Percentiles rank a stretch among this genome's conserved stretches.
These are phyloP conservation scores for Hygrophorus russula DNA, from an alignment of 768 basidiomycete genomes.

Conservation along the genomic window DNA sequence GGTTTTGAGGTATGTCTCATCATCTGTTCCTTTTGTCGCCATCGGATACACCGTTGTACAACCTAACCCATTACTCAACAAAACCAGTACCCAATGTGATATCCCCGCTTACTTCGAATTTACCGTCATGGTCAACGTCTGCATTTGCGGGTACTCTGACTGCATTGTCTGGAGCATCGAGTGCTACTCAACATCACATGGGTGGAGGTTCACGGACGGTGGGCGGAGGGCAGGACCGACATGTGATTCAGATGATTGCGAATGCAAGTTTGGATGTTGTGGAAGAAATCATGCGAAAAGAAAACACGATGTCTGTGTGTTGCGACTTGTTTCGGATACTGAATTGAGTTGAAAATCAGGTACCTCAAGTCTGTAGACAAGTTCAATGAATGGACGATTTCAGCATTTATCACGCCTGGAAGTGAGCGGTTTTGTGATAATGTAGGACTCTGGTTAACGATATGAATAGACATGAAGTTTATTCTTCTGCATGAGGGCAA, in stretches of 20 bases:
- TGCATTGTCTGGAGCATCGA: conserved; percentile 76
- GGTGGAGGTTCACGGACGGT: conserved; percentile 55
- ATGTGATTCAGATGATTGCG: conserved; percentile 98
- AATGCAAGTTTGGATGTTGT: conserved; percentile 93
- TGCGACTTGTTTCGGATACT: not conserved
- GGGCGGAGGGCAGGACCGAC: conserved; percentile 77
- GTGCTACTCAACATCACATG: conserved; percentile 45
- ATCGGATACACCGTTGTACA: conserved; percentile 80
- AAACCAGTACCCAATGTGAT: conserved; percentile 50
- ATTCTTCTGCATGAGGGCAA: conserved; percentile 88
- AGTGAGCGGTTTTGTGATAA: conserved; percentile 61
- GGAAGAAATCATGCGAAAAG: conserved; percentile 84
- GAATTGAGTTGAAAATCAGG: conserved; percentile 32
- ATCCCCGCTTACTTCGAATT: conserved; percentile 68
- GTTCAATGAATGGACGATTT: conserved; percentile 98
- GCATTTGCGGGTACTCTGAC: conserved; percentile 86
- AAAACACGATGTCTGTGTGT: conserved; percentile 59
- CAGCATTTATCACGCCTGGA: conserved; percentile 89
- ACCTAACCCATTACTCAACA: conserved; percentile 70
- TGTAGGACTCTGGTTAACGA: conserved; percentile 17
- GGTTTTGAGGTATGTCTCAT: conserved; percentile 52
- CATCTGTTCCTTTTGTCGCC: conserved; percentile 81
- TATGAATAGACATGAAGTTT: conserved; percentile 78
- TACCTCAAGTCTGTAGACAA: conserved; percentile 93
- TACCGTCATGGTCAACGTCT: conserved; percentile 86